Evolutionary conservation across 1,139 yeast genomes (phyloP), one percentile per base, ranked within the genome.

Genomic region (Sugiyamaella sp.): DNA sequence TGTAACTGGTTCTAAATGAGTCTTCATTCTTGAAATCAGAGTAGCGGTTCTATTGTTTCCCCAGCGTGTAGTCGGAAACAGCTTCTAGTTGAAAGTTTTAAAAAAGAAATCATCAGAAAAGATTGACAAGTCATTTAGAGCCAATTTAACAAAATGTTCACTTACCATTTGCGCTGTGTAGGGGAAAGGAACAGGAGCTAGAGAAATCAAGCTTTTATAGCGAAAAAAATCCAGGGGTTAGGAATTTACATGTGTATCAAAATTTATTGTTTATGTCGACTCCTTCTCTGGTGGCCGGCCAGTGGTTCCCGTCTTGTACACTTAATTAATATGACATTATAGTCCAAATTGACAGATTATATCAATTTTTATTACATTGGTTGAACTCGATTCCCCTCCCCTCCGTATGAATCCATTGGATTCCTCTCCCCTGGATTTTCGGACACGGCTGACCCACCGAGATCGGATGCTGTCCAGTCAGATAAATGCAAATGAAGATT

Each of bases 31-130:
- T 10, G 8, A 29, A 29, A 29, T 66, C 70, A 66, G 69, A 65
- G 67, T 66, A 66, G 69, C 69, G 69, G 66, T 66, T 65, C 68
- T 57, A 58, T 49, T 52, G 49, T 55, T 53, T 66, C 69, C 61
- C 68, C 70, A 66, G 64, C 60, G 63, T 60, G 60, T 58, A 57
- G 69, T 66, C 69, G 65, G 69, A 61, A 66, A 66, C 69, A 65
- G 69, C 68, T 66, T 66, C 69, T 65, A 65, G 69, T 65, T 65
- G 68, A 56, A 54, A 48, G 48, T 55, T 54, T 54, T 47, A 41
- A 29, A 53, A 44, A 50, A 40, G 54, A 47, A 49, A 45, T 44
- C 49, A 53, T 53, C 56, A 53, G 37, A 22, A 14, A 25, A 50
- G 37, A 35, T 32, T 14, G 25, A 6, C 16, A 27, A 21, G 25